phyloP scores from a whole-genome alignment of 164 flowering plant species.

The Dillenia turbinata region DNA sequence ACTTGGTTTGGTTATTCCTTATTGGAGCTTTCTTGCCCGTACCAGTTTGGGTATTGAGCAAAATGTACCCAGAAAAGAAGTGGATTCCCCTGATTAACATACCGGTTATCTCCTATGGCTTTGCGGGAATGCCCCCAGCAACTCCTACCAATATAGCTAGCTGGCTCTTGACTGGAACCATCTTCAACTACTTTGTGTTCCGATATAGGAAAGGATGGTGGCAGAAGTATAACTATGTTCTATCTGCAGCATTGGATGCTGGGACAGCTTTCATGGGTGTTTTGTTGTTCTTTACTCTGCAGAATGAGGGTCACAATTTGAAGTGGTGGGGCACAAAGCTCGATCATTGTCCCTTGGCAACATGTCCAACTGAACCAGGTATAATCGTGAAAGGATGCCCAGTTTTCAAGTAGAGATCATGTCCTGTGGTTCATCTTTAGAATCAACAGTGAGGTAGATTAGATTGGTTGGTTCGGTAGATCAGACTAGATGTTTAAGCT shows the following conservation, averaged over 20 bases:
- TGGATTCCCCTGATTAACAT: conserved; percentile 89
- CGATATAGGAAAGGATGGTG: conserved; percentile 71
- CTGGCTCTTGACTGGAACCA: conserved; percentile 86
- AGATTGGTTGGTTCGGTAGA: too few species aligned
- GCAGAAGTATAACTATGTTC: conserved; percentile 86
- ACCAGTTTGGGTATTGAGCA: conserved; percentile 84
- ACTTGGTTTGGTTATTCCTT: conserved; percentile 89
- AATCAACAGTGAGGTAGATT: too few species aligned
- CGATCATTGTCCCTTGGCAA: conserved; percentile 86
- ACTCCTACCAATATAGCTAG: conserved; percentile 92
- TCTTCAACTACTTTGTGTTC: conserved; percentile 88
- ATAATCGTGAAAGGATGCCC: conserved; percentile 70
- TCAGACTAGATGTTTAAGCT: too few species aligned
- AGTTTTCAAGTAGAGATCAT: conserved; percentile 27
- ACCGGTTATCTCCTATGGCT: conserved; percentile 85
- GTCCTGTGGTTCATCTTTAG: too few species aligned
- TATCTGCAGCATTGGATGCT: conserved; percentile 91
- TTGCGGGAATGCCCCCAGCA: conserved; percentile 96
- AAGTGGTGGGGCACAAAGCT: conserved; percentile 85
- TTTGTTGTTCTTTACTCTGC: conserved; percentile 65
- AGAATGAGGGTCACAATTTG: conserved; percentile 42
- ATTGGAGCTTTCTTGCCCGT: conserved; percentile 85
- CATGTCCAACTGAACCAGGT: conserved; percentile 86
- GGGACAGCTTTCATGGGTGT: conserved; percentile 98
- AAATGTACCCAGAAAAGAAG: conserved; percentile 75